These are phyloP conservation scores for Arthroderma uncinatum DNA, from an alignment of 2,329 filamentous ascomycete species.

Conservation along the genomic window DNA sequence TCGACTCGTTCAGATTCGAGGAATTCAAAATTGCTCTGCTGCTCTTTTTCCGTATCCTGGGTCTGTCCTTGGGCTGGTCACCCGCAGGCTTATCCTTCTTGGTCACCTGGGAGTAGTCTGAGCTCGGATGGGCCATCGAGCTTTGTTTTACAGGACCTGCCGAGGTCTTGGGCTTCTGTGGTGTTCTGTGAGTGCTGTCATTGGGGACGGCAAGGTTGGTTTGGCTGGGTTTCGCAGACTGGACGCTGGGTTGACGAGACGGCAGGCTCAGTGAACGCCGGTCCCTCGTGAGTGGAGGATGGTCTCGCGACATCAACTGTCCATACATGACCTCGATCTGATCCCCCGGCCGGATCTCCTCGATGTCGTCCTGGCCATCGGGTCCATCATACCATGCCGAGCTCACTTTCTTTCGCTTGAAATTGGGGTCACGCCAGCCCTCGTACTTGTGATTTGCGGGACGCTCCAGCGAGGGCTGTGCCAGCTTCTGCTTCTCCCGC, in stretches of 20 bases:
- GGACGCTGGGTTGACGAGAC: background rate
- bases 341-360: background rate
- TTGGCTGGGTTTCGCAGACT: background rate
- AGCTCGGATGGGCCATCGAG: background rate
- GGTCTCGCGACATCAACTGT: background rate
- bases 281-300: background rate
- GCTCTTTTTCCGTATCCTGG: slow-evolving; percentile 27
- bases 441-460: slow-evolving; percentile 10
- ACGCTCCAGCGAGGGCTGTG: background rate
- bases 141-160: background rate
- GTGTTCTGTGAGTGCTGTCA: background rate
- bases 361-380: slow-evolving; percentile 18
- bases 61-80: background rate
- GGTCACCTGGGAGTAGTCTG: background rate
- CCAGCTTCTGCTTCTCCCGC: background rate
- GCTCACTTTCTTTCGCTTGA: slow-evolving; percentile 8
- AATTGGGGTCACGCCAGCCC: slow-evolving; percentile 10
- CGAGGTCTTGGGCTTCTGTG: background rate
- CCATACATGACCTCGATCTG: slow-evolving; percentile 4
- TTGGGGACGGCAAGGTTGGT: background rate
- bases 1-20: slow-evolving; percentile 35
- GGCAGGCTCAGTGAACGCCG: background rate
- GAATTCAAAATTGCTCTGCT: slow-evolving; percentile 29
- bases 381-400: slow-evolving; percentile 28
- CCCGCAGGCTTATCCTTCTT: background rate